These are phyloP conservation scores for Tilletia setariae DNA, from an alignment of 1,284 basidiomycete species.

Conservation along the genomic window DNA sequence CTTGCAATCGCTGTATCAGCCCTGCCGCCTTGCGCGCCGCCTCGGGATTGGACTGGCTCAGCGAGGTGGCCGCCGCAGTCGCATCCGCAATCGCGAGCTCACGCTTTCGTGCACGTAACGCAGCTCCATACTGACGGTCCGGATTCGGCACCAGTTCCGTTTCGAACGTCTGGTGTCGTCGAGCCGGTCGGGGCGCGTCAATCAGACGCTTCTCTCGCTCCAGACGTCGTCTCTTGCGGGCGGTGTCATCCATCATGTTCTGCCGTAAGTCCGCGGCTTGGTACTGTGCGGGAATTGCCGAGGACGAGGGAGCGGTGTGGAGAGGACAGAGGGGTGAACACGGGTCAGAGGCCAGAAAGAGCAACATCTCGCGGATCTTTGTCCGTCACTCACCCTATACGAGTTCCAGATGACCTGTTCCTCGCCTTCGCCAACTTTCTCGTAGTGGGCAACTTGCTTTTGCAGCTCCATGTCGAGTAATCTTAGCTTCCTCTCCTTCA, in stretches of 20 bases:
- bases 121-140: constrained; percentile 25
- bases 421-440: constrained; percentile 65
- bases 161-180: constrained; percentile 50
- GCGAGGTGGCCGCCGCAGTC: background rate
- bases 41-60: background rate
- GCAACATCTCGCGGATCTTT: too few relatives aligned
- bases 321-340: too few relatives aligned
- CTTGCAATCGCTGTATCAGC: background rate
- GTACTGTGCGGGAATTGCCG: constrained; percentile 66
- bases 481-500: constrained; percentile 51
- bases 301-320: background rate
- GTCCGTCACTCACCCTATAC: constrained; percentile 62
- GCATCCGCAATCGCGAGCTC: constrained; percentile 13
- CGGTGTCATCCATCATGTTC: constrained; percentile 76
- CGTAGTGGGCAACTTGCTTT: constrained; percentile 69
- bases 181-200: constrained; percentile 67
- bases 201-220: constrained; percentile 73
- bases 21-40: background rate
- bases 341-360: too few relatives aligned
- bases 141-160: constrained; percentile 49
- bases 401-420: constrained; percentile 67
- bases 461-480: constrained; percentile 55
- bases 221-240: constrained; percentile 71
- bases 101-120: background rate
- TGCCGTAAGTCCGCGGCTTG: constrained; percentile 71